These are phyloP conservation scores for Leccinum imitatum DNA, from an alignment of 768 basidiomycete genomes.

Conservation along the genomic window DNA sequence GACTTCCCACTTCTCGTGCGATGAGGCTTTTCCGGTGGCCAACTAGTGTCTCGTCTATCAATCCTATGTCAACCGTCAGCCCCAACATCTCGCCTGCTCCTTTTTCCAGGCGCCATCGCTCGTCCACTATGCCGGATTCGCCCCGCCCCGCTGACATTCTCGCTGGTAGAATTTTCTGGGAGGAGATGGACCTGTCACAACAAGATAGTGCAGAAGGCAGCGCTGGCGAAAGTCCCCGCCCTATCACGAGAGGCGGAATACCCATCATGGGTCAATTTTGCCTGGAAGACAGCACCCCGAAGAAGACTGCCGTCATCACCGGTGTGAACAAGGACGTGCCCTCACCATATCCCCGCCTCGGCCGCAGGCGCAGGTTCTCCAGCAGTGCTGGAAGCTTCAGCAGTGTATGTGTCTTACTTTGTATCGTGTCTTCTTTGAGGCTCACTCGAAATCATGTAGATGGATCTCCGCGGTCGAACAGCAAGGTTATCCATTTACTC, in stretches of 20 bases:
- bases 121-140: constrained; percentile 34
- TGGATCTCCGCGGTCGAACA: constrained; percentile 33
- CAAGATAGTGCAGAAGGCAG: constrained; percentile 36
- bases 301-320: constrained; percentile 28
- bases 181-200: constrained; percentile 41
- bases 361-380: constrained; percentile 26
- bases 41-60: constrained; percentile 58
- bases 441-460: constrained; percentile 17
- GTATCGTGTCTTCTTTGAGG: constrained; percentile 3
- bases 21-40: constrained; percentile 73
- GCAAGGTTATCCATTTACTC: constrained; percentile 35
- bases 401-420: constrained; percentile 33
- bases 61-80: constrained; percentile 75
- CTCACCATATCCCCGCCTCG: constrained; percentile 31
- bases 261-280: constrained; percentile 43
- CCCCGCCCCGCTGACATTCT: constrained; percentile 71
- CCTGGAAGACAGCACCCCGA: constrained; percentile 13
- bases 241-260: constrained; percentile 16
- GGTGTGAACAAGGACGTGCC: constrained; percentile 33
- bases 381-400: constrained; percentile 35
- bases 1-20: constrained; percentile 72
- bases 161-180: constrained; percentile 58
- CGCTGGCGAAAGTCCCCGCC: constrained; percentile 26
- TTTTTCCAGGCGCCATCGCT: constrained; percentile 33
- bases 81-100: constrained; percentile 48